Percentiles rank a stretch among this genome's conserved stretches.
phyloP scores from a whole-genome alignment of 108 stramenopile genomes.

The Asterionellopsis glacialis region DNA sequence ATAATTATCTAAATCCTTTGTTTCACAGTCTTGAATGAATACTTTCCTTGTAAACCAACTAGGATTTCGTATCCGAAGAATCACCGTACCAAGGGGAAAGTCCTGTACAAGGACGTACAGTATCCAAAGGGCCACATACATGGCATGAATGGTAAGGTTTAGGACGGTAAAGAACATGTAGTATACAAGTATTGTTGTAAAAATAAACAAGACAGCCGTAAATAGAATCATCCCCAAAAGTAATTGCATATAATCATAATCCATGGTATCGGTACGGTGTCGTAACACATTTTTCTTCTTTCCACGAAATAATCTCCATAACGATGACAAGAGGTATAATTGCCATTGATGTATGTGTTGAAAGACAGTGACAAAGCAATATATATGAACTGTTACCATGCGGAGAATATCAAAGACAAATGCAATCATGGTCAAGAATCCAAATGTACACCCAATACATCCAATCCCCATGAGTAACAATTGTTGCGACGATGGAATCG shows the following conservation, averaged over 20 bases:
- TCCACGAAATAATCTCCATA: conserved; percentile 89
- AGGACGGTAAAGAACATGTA: conserved; percentile 61
- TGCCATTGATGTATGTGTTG: conserved; percentile 36
- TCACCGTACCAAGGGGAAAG: conserved; percentile 5
- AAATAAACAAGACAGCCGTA: conserved; percentile 75
- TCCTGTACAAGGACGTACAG: conserved; percentile 1
- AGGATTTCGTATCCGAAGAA: conserved; percentile 17
- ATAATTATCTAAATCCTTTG: too few species aligned
- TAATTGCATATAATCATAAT: conserved; percentile 83
- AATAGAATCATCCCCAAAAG: conserved; percentile 84
- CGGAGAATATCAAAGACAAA: conserved; percentile 38
- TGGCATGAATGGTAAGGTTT: conserved; percentile 12
- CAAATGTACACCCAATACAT: neutral
- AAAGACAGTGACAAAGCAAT: conserved; percentile 36
- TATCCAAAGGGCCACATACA: conserved; percentile 12
- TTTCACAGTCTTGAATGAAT: neutral
- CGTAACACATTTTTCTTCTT: conserved; percentile 84
- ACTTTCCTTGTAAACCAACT: conserved; percentile 26
- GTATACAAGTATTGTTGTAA: conserved; percentile 82
- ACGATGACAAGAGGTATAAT: conserved; percentile 53
- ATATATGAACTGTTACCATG: conserved; percentile 48
- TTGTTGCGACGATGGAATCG: neutral
- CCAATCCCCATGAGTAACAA: neutral
- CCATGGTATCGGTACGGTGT: conserved; percentile 75
- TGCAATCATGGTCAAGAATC: conserved; percentile 8